Percentiles rank a stretch among this genome's conserved stretches.
phyloP scores from a whole-genome alignment of 768 basidiomycete species.

The Strobilomyces dryophilus region DNA sequence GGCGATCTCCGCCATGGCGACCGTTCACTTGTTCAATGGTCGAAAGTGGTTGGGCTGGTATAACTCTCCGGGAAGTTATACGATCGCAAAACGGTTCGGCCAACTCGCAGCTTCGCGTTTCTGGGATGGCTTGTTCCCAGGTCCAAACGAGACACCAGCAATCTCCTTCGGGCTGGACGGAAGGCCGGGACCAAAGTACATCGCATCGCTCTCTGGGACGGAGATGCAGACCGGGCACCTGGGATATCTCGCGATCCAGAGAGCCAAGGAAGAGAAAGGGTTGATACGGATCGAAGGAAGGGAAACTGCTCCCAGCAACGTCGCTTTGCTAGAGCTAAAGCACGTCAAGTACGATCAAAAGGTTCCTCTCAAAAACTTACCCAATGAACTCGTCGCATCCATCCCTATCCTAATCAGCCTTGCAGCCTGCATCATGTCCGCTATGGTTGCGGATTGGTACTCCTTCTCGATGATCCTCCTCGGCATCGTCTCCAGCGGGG shows the following conservation, averaged over 20 bases:
- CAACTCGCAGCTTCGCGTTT: slow-evolving; percentile 26
- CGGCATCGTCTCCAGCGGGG: slow-evolving; percentile 31
- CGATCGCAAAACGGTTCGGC: slow-evolving; percentile 30
- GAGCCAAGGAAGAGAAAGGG: slow-evolving; percentile 1
- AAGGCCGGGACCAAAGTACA: slow-evolving; percentile 25
- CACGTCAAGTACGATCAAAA: slow-evolving; percentile 18
- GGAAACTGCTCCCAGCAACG: slow-evolving; percentile 13
- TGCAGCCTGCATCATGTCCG: slow-evolving; percentile 23
- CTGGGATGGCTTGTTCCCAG: slow-evolving; percentile 34
- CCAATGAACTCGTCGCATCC: not conserved
- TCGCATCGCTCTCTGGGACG: slow-evolving; percentile 29
- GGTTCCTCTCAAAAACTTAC: not conserved
- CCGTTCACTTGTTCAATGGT: slow-evolving; percentile 30
- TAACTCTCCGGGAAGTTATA: slow-evolving; percentile 35
- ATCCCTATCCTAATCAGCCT: not conserved
- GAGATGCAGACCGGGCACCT: slow-evolving; percentile 26
- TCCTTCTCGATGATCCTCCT: slow-evolving; percentile 30
- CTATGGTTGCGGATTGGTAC: slow-evolving; percentile 27
- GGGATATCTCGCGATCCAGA: slow-evolving; percentile 22
- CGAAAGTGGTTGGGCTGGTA: slow-evolving; percentile 35
- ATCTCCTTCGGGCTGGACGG: slow-evolving; percentile 29
- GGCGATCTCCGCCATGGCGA: slow-evolving; percentile 35
- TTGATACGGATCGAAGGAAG: slow-evolving; percentile 3
- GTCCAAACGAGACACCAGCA: slow-evolving; percentile 23
- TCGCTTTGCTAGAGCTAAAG: slow-evolving; percentile 22